phyloP scores from a whole-genome alignment of 306 rosid species.

The Pyrus bretschneideri region DNA sequence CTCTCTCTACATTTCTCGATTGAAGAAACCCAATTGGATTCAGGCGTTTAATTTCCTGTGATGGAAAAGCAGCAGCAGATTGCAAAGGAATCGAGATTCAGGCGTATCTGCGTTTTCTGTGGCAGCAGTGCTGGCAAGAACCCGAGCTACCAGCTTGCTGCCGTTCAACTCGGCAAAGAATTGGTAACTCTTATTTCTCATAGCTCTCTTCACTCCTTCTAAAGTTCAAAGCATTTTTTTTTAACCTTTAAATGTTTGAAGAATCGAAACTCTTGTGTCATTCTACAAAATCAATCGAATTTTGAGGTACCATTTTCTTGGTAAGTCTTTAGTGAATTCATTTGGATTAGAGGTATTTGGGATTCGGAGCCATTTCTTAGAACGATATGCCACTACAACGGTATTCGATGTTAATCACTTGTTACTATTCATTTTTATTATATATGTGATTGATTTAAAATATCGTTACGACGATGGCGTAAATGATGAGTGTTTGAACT shows the following conservation, averaged over 20 bases:
- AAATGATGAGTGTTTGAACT: neutral
- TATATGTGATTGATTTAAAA: fast-evolving
- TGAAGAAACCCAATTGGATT: neutral
- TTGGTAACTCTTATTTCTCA: constrained; percentile 35
- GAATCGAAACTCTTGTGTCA: neutral
- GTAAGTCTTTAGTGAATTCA: neutral
- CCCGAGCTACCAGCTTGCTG: constrained; percentile 76
- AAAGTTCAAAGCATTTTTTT: neutral
- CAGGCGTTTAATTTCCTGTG: neutral
- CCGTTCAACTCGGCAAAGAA: constrained; percentile 72
- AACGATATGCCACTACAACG: too few relatives aligned
- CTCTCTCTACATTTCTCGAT: neutral
- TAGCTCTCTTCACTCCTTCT: neutral
- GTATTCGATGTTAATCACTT: too few relatives aligned
- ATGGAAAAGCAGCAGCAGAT: constrained; percentile 41
- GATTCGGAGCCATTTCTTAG: too few relatives aligned
- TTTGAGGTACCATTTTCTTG: neutral
- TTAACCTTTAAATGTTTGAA: neutral
- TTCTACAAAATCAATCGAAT: neutral
- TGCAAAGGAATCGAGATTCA: constrained; percentile 50
- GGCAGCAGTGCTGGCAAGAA: constrained; percentile 86
- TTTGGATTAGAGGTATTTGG: neutral
- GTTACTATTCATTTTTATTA: too few relatives aligned
- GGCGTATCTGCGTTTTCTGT: constrained; percentile 82
- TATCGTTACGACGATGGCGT: neutral